Base-by-base conservation (phyloP, 805 yeast genomes). In the Schizosaccharomyces pombe region DNA sequence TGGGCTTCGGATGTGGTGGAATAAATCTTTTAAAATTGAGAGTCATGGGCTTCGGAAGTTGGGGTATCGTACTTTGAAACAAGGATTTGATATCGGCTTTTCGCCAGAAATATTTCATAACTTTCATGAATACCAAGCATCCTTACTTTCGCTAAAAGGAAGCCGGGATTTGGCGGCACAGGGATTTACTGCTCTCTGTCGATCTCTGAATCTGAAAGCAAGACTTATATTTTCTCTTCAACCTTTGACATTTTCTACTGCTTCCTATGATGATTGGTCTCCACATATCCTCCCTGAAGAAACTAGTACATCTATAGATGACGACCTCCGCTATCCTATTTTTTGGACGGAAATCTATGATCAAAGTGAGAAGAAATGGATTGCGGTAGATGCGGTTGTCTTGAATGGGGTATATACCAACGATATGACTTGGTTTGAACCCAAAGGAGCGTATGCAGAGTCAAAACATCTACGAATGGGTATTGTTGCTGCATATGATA, bases 321-420 rank as follows among this genome's bases (percentile, higher is more conserved):
- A 19, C 5, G 64, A 65, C 55, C 57, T 64, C 52, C 61, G 62
- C 6, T 80, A 70, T 61, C 96, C 96, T 0, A 72, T 86, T 0
- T 86, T 80, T 62, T 91, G 98, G 98, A 79, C 79, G 24, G 98
- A 91, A 64, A 95, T 83, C 0, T 89, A 94, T 94, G 87, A 89
- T 63, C 74, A 74, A 53, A 76, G 73, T 56, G 67, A 77, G 4
- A 73, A 77, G 56, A 75, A 72, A 53, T 89, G 95, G 93, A 73
- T 86, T n/a, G 76, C 93, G 1, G 72, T 86, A 1, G 98, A 91
- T 61, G 91, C 96, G 0, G 68, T 80, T 0, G 79, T 80, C 30
- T 73, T 79, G 55, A 66, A 75, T 55, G 65, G 73, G 6, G 75
- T 85, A 40, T 94, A 85, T 64, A 70, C 75, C 33, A 74, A 80